Conservation (phyloP, 176 grass and related monocot genomes). For the Phyllostachys edulis region DNA sequence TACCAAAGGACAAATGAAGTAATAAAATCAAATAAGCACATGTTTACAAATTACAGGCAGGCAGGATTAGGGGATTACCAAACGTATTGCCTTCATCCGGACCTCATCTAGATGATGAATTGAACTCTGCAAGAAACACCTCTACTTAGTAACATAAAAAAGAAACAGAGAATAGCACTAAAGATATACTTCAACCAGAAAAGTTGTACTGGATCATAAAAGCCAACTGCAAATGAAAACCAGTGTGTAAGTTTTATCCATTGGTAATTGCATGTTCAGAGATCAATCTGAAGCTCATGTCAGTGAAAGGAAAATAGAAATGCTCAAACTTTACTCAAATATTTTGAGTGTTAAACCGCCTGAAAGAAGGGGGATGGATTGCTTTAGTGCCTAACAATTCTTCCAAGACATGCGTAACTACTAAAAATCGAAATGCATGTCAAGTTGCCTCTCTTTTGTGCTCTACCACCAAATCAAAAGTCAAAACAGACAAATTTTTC, state of each 20-base stretch:
- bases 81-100: background rate
- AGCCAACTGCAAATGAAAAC: background rate
- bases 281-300: background rate
- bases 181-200: background rate
- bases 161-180: constrained; percentile 8
- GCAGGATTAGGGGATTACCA: too few relatives aligned
- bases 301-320: constrained; percentile 22
- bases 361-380: background rate
- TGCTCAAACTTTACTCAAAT: background rate
- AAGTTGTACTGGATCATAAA: constrained; percentile 1
- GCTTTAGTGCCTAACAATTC: constrained; percentile 13
- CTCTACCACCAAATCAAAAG: constrained; percentile 2
- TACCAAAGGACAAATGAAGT: constrained; percentile 22
- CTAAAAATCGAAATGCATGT: constrained; percentile 6
- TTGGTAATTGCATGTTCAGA: background rate
- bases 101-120: constrained; percentile 80
- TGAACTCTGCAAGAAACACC: constrained; percentile 64
- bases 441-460: background rate
- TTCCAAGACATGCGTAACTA: background rate
- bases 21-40: too few relatives aligned
- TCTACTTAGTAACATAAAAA: constrained; percentile 35
- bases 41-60: too few relatives aligned
- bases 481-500: background rate
- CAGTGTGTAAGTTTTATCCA: constrained; percentile 13
- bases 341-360: background rate